These are phyloP conservation scores for Phytopythium kandeliae DNA, from an alignment of 352 stramenopile genomes.

Conservation along the genomic window DNA sequence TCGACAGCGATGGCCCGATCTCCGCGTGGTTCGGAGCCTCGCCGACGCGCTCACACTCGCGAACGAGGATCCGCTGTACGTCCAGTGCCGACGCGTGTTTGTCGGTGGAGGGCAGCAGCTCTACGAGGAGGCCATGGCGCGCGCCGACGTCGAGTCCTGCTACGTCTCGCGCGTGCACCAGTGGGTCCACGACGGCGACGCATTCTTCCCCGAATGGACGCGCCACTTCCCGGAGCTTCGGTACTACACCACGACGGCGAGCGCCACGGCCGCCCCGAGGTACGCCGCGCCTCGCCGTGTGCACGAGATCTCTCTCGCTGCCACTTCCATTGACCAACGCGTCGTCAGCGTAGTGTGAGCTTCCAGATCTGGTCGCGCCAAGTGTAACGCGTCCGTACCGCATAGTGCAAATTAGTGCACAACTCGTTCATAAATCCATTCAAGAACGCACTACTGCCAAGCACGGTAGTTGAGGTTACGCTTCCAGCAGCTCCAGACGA, in stretches of 20 bases:
- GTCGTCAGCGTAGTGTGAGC: slow-evolving; percentile 17
- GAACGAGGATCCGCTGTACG: slow-evolving; percentile 24
- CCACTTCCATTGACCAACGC: neutral
- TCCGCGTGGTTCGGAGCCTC: slow-evolving; percentile 32
- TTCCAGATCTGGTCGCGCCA: slow-evolving; percentile 25
- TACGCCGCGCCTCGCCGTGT: too few relatives aligned
- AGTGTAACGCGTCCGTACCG: neutral
- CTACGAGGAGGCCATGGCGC: slow-evolving; percentile 48
- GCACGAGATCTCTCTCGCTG: neutral
- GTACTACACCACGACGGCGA: slow-evolving; percentile 25
- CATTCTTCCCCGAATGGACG: slow-evolving; percentile 58
- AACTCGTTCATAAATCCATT: too few relatives aligned
- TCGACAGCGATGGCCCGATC: slow-evolving; percentile 8
- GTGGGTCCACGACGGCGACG: slow-evolving; percentile 34
- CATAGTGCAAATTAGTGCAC: too few relatives aligned
- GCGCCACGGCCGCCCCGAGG: neutral
- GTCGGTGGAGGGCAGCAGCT: slow-evolving; percentile 55
- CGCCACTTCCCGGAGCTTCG: slow-evolving; percentile 25
- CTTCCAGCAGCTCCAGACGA: neutral
- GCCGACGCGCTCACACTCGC: slow-evolving; percentile 38
- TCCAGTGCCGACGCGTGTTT: slow-evolving; percentile 37
- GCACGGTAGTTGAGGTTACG: neutral
- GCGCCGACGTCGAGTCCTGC: slow-evolving; percentile 39
- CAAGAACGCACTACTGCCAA: neutral
- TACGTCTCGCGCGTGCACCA: slow-evolving; percentile 59